Evolutionary conservation across 2,329 filamentous ascomycete species (phyloP), one percentile per base, ranked within the genome.

Genomic region (Colletotrichum orbiculare): DNA sequence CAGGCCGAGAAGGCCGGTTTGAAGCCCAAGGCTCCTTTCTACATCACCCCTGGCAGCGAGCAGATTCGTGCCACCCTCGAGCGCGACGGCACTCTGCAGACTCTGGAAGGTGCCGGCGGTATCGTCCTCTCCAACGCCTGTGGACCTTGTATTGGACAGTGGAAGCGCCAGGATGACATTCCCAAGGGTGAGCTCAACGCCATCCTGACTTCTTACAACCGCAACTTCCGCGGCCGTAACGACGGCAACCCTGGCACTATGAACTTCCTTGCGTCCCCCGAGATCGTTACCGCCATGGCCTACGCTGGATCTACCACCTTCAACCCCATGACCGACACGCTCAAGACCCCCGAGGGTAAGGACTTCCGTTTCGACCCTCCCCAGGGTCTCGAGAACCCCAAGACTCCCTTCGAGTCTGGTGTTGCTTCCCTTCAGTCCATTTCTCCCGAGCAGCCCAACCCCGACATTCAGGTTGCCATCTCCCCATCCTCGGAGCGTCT

Each of bases 181-280:
- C 78, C 82, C 64, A 97, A 97, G 81, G 94, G 94, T 67, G 92
- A 94, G 64, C 83, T 88, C 58, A 99, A 99, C 75, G 96, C 96
- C 67, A 98, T 99, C 73, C 88, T 99, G 73, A 95, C 94, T 9
- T 97, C 94, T 1, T 99, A 97, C 83, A 99, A 99, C 85, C 92
- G 96, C 67, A 99, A 99, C 82, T 99, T 99, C 84, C 92, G 92
- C 54, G 95, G 93, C 67, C 92, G 96, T 69, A 99, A 99, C 77
- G 96, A 99, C 75, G 96, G 96, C 68, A 99, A 99, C 82, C 90
- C 92, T 25, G 90, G 91, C 46, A 99, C 96, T 8, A 97, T 98
- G 94, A 99, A 98, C 85, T 99, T 99, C 82, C 87, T 99, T 56
- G 95, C 96, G 9, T 97, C 94, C 0, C 96, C 96, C 7, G 96